These are phyloP conservation scores for Dioscorea cayenensis DNA, from an alignment of 116 monocot genomes.

Conservation along the genomic window DNA sequence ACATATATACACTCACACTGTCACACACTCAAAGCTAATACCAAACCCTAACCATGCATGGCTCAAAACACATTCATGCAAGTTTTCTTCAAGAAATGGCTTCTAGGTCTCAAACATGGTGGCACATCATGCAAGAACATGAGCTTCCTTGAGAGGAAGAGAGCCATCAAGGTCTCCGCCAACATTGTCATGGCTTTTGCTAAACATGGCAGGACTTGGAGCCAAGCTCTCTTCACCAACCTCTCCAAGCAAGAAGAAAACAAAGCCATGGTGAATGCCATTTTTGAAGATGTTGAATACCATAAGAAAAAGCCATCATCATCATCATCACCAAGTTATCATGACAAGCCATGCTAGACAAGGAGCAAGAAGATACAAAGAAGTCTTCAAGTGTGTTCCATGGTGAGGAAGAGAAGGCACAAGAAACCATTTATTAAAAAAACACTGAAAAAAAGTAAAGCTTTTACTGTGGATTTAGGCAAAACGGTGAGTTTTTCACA, in stretches of 20 bases:
- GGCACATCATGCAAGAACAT: slow-evolving; percentile 13
- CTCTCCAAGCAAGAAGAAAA: slow-evolving; percentile 11
- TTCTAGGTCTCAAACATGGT: slow-evolving; percentile 33
- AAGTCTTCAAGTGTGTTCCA: slow-evolving; percentile 7
- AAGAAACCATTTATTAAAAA: not conserved
- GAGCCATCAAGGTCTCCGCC: slow-evolving; percentile 46
- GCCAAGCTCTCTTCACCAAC: slow-evolving; percentile 30
- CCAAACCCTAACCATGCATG: slow-evolving; percentile 28
- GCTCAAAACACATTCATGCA: slow-evolving; percentile 40
- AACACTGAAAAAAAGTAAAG: too few relatives aligned
- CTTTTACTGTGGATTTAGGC: too few relatives aligned
- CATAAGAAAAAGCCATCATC: not conserved
- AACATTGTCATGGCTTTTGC: slow-evolving; percentile 61
- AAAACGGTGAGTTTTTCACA: too few relatives aligned
- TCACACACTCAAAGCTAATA: too few relatives aligned
- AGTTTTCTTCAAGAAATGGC: slow-evolving; percentile 41
- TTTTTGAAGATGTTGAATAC: slow-evolving; percentile 7
- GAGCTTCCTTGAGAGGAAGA: slow-evolving; percentile 45
- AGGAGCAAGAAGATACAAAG: slow-evolving; percentile 38
- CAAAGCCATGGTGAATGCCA: slow-evolving; percentile 8
- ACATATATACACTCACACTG: too few relatives aligned
- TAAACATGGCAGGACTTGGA: slow-evolving; percentile 44
- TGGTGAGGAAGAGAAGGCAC: slow-evolving; percentile 6
- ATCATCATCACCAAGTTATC: too few relatives aligned
- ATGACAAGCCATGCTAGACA: not conserved